A percentile compares a stretch with the other conserved stretches of the same genome.
Conservation (phyloP, 768 basidiomycete genomes). For the Strobilomyces confusus region DNA sequence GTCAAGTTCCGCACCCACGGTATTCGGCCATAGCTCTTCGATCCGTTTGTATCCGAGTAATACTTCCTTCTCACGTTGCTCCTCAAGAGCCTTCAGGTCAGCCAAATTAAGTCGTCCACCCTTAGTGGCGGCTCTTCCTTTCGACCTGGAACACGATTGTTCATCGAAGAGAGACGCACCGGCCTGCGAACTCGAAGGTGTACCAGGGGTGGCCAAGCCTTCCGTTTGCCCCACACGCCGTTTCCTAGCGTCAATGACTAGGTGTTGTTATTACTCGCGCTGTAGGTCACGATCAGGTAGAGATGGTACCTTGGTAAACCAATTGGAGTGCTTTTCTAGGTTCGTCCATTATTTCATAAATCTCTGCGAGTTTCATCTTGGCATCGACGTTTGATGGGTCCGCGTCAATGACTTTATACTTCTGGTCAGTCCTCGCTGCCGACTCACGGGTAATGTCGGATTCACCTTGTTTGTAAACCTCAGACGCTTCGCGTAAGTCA, state of each 20-base stretch:
- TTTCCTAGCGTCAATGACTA: constrained; percentile 61
- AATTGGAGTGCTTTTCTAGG: constrained; percentile 78
- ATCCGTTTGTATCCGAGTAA: constrained; percentile 54
- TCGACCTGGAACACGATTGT: constrained; percentile 38
- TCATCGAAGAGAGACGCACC: constrained; percentile 63
- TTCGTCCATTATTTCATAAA: constrained; percentile 81
- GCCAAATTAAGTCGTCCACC: constrained; percentile 49
- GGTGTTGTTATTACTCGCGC: constrained; percentile 47
- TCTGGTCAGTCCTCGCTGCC: constrained; percentile 17
- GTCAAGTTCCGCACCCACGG: constrained; percentile 41
- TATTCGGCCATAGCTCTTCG: constrained; percentile 57
- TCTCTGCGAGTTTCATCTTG: constrained; percentile 86
- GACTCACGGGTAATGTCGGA: neutral
- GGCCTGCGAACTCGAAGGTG: constrained; percentile 18
- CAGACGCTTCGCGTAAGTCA: constrained; percentile 70
- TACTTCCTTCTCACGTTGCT: constrained; percentile 63
- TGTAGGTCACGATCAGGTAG: constrained; percentile 37
- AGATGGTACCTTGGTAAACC: constrained; percentile 49
- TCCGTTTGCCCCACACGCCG: constrained; percentile 36
- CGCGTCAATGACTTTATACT: constrained; percentile 59
- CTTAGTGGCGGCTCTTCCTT: constrained; percentile 23
- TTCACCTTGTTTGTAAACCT: constrained; percentile 83
- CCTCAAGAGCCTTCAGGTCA: constrained; percentile 61
- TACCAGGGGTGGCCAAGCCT: constrained; percentile 7
- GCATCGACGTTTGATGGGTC: constrained; percentile 78